These are phyloP conservation scores for Aspergillus olivimuriae DNA, from an alignment of 495 filamentous ascomycete genomes.

Conservation along the genomic window DNA sequence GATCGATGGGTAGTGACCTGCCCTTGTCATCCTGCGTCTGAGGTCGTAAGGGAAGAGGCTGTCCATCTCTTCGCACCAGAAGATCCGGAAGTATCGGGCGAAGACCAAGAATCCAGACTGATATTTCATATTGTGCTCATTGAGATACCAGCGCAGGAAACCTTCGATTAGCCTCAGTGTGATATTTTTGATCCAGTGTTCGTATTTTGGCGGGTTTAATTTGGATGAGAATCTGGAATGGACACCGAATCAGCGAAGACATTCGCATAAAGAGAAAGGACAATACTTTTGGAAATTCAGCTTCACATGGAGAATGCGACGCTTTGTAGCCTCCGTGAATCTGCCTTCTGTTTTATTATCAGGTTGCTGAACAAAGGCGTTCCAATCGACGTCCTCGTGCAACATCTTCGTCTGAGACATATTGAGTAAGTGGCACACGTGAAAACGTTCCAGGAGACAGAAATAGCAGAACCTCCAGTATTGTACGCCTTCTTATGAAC, in stretches of 20 bases:
- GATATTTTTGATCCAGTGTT: neutral
- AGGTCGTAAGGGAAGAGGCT: constrained; percentile 4
- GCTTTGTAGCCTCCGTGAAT: no score
- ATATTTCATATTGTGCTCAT: constrained; percentile 6
- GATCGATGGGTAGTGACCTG: neutral
- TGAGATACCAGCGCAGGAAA: constrained; percentile 10
- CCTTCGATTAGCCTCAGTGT: constrained; percentile 4
- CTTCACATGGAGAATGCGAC: no score
- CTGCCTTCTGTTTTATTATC: no score
- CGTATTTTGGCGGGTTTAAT: neutral
- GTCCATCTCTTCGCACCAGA: constrained; percentile 9
- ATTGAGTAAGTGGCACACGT: no score
- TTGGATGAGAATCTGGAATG: neutral
- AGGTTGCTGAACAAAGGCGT: no score
- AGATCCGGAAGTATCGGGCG: constrained; percentile 10
- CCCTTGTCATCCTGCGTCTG: constrained; percentile 5
- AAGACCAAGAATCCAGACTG: constrained; percentile 10
- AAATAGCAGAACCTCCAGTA: no score
- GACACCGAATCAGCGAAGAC: neutral
- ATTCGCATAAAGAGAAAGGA: neutral
- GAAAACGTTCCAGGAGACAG: no score
- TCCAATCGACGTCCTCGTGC: no score
- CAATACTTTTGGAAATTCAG: neutral
- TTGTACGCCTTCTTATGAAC: no score
- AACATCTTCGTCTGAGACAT: no score